Percentiles rank a stretch among this genome's conserved stretches.
These are phyloP conservation scores for Cymbopogon citratus DNA, from an alignment of 176 grass and related monocot species.

Conservation along the genomic window DNA sequence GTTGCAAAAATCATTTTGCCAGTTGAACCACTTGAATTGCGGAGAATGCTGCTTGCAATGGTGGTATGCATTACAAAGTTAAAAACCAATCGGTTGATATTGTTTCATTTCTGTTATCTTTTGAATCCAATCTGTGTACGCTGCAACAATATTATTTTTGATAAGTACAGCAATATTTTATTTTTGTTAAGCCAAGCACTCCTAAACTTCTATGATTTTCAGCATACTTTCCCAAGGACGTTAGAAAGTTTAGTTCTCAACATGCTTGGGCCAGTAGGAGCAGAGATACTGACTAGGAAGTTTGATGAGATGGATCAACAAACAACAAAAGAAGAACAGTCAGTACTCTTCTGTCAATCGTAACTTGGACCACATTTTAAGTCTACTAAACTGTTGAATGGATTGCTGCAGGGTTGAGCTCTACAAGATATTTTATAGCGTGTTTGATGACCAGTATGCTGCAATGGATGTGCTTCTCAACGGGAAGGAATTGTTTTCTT, in stretches of 20 bases:
- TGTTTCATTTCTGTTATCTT: neutral
- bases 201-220: slow-evolving; percentile 21
- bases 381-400: slow-evolving; percentile 16
- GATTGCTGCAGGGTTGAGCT: slow-evolving; percentile 40
- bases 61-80: slow-evolving; percentile 48
- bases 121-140: neutral
- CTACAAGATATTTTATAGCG: slow-evolving; percentile 74
- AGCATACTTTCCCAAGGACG: slow-evolving; percentile 87
- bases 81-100: neutral
- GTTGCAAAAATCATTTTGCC: slow-evolving; percentile 66
- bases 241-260: slow-evolving; percentile 78
- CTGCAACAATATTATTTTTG: neutral
- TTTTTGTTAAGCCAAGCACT: neutral
- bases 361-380: neutral
- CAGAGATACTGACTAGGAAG: slow-evolving; percentile 94
- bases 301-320: slow-evolving; percentile 82
- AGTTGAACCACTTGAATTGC: slow-evolving; percentile 61
- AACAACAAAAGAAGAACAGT: slow-evolving; percentile 81
- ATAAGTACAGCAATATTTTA: neutral
- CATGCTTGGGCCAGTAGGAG: slow-evolving; percentile 68
- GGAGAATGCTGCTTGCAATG: slow-evolving; percentile 57
- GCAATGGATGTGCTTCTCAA: slow-evolving; percentile 82
- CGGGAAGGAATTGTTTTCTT: slow-evolving; percentile 77
- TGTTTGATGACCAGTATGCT: slow-evolving; percentile 78
- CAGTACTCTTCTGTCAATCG: neutral